These are phyloP conservation scores for Myriosclerotinia scirpicola DNA, from an alignment of 2,329 filamentous ascomycete genomes.

Conservation along the genomic window DNA sequence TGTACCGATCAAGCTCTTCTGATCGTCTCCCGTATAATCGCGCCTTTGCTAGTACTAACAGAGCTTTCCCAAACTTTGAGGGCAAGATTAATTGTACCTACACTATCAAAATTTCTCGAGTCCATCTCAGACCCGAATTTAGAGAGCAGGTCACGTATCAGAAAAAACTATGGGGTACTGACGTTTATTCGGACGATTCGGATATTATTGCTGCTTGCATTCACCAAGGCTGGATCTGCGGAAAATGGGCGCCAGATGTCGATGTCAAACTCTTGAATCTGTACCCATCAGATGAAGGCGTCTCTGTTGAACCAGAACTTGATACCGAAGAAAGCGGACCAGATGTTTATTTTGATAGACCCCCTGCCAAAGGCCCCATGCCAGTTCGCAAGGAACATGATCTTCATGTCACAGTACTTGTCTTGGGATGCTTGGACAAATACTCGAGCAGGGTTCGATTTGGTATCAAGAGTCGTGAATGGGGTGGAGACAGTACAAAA, in stretches of 20 bases:
- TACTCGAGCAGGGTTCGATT: slow-evolving; percentile 76
- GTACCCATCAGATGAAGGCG: slow-evolving; percentile 43
- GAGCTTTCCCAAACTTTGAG: slow-evolving; percentile 65
- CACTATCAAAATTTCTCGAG: slow-evolving; percentile 80
- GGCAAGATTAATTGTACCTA: slow-evolving; percentile 81
- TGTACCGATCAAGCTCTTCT: slow-evolving; percentile 44
- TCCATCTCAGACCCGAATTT: slow-evolving; percentile 67
- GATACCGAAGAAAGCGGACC: slow-evolving; percentile 9
- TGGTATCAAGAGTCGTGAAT: slow-evolving; percentile 79
- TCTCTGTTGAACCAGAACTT: slow-evolving; percentile 22
- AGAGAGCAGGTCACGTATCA: slow-evolving; percentile 82
- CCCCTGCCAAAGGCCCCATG: slow-evolving; percentile 62
- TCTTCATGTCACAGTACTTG: slow-evolving; percentile 80
- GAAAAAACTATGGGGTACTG: slow-evolving; percentile 85
- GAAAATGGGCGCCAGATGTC: slow-evolving; percentile 80
- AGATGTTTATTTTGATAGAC: slow-evolving; percentile 47
- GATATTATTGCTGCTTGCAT: slow-evolving; percentile 91
- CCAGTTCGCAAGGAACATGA: slow-evolving; percentile 68
- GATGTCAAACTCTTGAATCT: slow-evolving; percentile 67
- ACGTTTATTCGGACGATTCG: slow-evolving; percentile 94
- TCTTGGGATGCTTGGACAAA: slow-evolving; percentile 75
- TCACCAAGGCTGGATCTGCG: slow-evolving; percentile 87
- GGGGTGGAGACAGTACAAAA: slow-evolving; percentile 54
- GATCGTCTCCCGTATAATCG: slow-evolving; percentile 41
- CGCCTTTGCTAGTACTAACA: slow-evolving; percentile 37